Conservation (phyloP, 1,139 yeast genomes). For the Debaryomyces psychrophilus region DNA sequence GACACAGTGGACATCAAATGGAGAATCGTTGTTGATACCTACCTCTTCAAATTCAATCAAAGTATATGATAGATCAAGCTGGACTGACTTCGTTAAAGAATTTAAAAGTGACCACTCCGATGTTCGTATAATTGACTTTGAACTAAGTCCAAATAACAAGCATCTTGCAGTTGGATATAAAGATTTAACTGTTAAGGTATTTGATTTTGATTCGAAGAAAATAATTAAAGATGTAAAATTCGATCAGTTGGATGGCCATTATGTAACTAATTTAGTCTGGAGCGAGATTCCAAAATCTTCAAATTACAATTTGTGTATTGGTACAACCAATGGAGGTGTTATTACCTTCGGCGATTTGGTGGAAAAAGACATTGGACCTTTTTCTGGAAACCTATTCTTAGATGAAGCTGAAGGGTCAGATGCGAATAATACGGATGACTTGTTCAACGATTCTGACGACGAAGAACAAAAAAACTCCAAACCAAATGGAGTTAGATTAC, state of each 20-base stretch:
- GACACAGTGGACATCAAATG: constrained; percentile 48
- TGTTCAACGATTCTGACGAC: constrained; percentile 23
- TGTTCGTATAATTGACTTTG: constrained; percentile 51
- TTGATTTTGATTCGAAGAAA: constrained; percentile 42
- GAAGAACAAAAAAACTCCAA: constrained; percentile 22
- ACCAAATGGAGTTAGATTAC: constrained; percentile 19
- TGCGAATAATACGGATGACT: constrained; percentile 29
- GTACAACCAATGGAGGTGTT: constrained; percentile 59
- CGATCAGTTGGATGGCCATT: constrained; percentile 4
- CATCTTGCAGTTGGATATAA: constrained; percentile 58
- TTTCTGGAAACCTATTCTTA: constrained; percentile 16
- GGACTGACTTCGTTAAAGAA: constrained; percentile 21
- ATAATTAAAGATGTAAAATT: constrained; percentile 8
- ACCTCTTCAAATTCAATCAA: constrained; percentile 32
- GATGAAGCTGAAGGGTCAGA: constrained; percentile 32
- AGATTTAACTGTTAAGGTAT: constrained; percentile 55
- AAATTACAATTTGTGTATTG: constrained; percentile 37
- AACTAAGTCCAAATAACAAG: constrained; percentile 63
- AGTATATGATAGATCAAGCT: constrained; percentile 40
- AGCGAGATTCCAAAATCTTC: constrained; percentile 14
- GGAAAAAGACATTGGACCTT: constrained; percentile 16
- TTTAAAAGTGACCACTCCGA: constrained; percentile 24
- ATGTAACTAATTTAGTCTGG: constrained; percentile 29
- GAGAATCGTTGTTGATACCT: constrained; percentile 57
- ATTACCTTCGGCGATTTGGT: constrained; percentile 39